Evolutionary conservation across 2,329 filamentous ascomycete species (phyloP), one percentile per base, ranked within the genome.

Genomic region (Nigrograna mackinnonii): DNA sequence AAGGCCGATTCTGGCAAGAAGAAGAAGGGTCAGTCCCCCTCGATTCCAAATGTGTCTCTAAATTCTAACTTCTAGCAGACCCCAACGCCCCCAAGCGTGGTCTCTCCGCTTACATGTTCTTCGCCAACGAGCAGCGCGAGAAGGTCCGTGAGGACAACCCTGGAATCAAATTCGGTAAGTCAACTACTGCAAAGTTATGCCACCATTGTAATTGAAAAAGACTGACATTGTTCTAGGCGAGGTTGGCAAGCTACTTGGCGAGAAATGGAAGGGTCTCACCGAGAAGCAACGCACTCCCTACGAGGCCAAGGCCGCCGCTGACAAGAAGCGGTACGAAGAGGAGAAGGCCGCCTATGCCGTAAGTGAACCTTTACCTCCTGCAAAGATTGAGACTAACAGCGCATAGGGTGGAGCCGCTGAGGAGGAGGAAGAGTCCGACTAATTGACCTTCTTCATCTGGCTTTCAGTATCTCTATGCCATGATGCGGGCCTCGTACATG

Each of bases 51-150:
- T n/a, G n/a, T n/a, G n/a, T n/a, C n/a, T 17, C 16, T 9, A 33
- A 13, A 13, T 33, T 9, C 31, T 33, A 17, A 33, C 16, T 48
- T 7, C 34, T 18, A 13, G 12, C 63, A 95, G 91, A 96, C 76
- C 91, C 91, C 75, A 96, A 96, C 77, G 92, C 91, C 48, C 94
- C 94, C 72, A 99, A 97, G 91, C 91, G 94, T 76, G 94, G 92
- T 79, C 89, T 99, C 37, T 97, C 94, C 40, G 94, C 94, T 54
- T 99, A 99, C 85, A 99, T 99, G 94, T 97, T 97, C 87, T 99
- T 97, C 73, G 94, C 94, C 84, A 97, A 97, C 69, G 94, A 97
- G 77, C 90, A 96, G 78, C 91, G 94, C 62, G 92, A 97, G 70
- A 95, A 94, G 73, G 94, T 99, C 61, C 90, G 94, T 63, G 91